These are phyloP conservation scores for Colletotrichum sp. DNA, from an alignment of 2,329 filamentous ascomycete species.

Conservation along the genomic window DNA sequence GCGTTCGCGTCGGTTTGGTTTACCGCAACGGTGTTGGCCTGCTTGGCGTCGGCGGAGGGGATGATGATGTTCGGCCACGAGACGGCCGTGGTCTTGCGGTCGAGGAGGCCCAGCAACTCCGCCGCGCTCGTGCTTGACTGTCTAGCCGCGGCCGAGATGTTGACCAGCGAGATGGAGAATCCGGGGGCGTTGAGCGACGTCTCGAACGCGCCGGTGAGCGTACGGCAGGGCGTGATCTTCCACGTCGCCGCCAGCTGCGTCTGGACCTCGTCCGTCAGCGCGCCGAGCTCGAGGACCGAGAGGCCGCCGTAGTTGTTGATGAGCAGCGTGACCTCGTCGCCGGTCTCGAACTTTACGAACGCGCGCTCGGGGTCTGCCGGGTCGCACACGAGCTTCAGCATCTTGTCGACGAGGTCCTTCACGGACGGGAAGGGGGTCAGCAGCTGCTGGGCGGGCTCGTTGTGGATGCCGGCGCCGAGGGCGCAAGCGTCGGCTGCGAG, in stretches of 20 bases:
- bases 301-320: slow-evolving; percentile 65
- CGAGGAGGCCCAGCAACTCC: slow-evolving; percentile 52
- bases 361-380: slow-evolving; percentile 56
- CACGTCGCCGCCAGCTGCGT: slow-evolving; percentile 51
- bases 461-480: slow-evolving; percentile 61
- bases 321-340: slow-evolving; percentile 54
- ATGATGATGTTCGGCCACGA: slow-evolving; percentile 48
- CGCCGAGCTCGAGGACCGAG: slow-evolving; percentile 58
- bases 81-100: slow-evolving; percentile 53
- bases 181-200: slow-evolving; percentile 60
- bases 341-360: slow-evolving; percentile 49
- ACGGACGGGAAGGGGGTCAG: slow-evolving; percentile 45
- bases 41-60: not conserved
- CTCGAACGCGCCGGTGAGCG: slow-evolving; percentile 53
- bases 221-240: slow-evolving; percentile 50
- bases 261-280: slow-evolving; percentile 57
- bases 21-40: not conserved
- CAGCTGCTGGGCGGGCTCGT: slow-evolving; percentile 37
- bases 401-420: slow-evolving; percentile 43
- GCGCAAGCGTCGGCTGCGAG: slow-evolving; percentile 38
- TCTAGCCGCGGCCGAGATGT: slow-evolving; percentile 43
- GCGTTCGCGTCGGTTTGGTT: not conserved
- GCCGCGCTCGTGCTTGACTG: slow-evolving; percentile 24
- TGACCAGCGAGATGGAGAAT: slow-evolving; percentile 60
- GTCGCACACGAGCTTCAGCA: slow-evolving; percentile 58